Conservation (phyloP, 2,329 filamentous ascomycete species). For the Epichloe aotearoae region DNA sequence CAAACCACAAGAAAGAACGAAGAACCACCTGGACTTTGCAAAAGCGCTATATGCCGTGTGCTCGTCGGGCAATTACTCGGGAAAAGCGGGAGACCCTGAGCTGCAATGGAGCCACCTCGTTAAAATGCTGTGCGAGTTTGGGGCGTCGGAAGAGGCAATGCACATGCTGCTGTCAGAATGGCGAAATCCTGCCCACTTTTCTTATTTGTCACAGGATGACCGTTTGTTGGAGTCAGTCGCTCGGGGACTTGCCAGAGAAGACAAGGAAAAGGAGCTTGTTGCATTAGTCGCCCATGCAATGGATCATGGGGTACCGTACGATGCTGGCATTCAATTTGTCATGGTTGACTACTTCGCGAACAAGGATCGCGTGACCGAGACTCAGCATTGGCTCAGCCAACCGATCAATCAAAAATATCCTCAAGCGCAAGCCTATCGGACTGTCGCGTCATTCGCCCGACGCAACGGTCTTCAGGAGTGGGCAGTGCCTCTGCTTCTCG, state of each 20-base stretch:
- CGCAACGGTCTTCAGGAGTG: constrained; percentile 47
- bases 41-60: constrained; percentile 26
- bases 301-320: constrained; percentile 30
- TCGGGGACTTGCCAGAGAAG: constrained; percentile 47
- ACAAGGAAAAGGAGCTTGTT: constrained; percentile 43
- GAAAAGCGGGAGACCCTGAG: constrained; percentile 9
- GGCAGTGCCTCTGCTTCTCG: constrained; percentile 45
- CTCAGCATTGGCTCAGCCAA: constrained; percentile 54
- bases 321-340: constrained; percentile 32
- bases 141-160: constrained; percentile 39
- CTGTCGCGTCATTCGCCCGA: constrained; percentile 37
- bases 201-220: constrained; percentile 10
- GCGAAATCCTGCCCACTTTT: constrained; percentile 11
- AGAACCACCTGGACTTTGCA: constrained; percentile 35
- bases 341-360: constrained; percentile 51
- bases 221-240: constrained; percentile 17
- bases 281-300: constrained; percentile 40
- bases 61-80: constrained; percentile 10
- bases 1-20: constrained; percentile 28
- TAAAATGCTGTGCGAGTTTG: constrained; percentile 37
- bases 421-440: constrained; percentile 14
- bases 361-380: constrained; percentile 42
- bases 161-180: constrained; percentile 25
- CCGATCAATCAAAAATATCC: constrained; percentile 24
- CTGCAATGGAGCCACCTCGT: constrained; percentile 19